Evolutionary conservation across 1,284 basidiomycete genomes (phyloP).

Genomic region (Tylopilus sp.): DNA sequence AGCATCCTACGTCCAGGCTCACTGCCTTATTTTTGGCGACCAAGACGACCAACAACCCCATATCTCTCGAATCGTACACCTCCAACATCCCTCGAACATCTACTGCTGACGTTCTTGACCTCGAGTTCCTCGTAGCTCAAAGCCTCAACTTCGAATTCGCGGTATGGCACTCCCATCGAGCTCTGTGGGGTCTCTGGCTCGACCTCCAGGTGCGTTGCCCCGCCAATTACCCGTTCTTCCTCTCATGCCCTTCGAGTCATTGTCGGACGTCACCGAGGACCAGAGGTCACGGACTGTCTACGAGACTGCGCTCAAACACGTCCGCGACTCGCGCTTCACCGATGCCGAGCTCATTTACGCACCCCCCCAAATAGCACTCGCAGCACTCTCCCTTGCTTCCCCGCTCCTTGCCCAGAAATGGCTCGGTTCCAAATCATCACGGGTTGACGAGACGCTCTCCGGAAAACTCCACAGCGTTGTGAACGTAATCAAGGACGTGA

Average conservation of each 20-base stretch:
- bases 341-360: slow-evolving; percentile 91
- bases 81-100: slow-evolving; percentile 75
- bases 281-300: slow-evolving; percentile 47
- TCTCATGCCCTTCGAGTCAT: slow-evolving; percentile 39
- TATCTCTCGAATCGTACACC: slow-evolving; percentile 83
- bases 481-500: slow-evolving; percentile 53
- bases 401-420: slow-evolving; percentile 62
- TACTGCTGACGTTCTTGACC: slow-evolving; percentile 80
- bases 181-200: slow-evolving; percentile 86
- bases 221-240: slow-evolving; percentile 1
- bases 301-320: slow-evolving; percentile 56
- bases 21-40: slow-evolving; percentile 94
- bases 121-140: slow-evolving; percentile 95
- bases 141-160: slow-evolving; percentile 91
- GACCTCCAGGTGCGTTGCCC: slow-evolving; percentile 73
- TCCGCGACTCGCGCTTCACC: slow-evolving; percentile 77
- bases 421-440: slow-evolving; percentile 50
- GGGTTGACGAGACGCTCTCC: slow-evolving; percentile 15
- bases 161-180: slow-evolving; percentile 86
- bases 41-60: slow-evolving; percentile 93
- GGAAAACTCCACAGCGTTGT: slow-evolving; percentile 41
- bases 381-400: slow-evolving; percentile 68
- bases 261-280: slow-evolving; percentile 45
- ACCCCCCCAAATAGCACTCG: slow-evolving; percentile 92
- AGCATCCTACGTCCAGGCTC: slow-evolving; percentile 55